A percentile compares a stretch with the other conserved stretches of the same genome.
Evolutionary conservation across 345 rosid genomes (phyloP).

Genomic region (Eucalyptus marginata): DNA sequence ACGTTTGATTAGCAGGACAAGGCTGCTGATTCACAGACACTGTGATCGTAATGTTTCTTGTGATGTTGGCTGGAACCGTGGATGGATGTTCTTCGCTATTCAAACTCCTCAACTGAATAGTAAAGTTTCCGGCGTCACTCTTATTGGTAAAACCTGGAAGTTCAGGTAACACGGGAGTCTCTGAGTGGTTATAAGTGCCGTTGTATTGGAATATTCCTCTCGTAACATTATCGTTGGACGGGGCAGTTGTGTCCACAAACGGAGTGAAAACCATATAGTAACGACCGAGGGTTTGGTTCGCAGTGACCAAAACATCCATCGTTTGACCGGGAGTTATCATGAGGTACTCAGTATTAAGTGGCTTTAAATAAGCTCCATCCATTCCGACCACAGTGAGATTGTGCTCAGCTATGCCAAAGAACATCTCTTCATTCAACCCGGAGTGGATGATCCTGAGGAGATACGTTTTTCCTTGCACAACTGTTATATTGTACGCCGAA

Average conservation of each 20-base stretch:
- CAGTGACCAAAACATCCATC: neutral
- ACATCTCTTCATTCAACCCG: neutral
- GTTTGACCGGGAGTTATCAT: neutral
- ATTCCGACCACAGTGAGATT: neutral
- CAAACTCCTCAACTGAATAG: neutral
- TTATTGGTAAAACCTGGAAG: neutral
- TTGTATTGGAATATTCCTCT: neutral
- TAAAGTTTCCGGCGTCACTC: neutral
- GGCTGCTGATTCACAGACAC: neutral
- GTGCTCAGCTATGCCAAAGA: neutral
- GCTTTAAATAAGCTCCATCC: neutral
- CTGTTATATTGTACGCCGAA: neutral
- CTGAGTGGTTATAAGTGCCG: neutral
- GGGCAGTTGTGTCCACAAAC: neutral
- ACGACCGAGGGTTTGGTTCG: neutral
- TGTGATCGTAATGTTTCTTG: neutral
- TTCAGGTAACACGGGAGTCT: neutral
- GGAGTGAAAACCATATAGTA: neutral
- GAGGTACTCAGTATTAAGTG: neutral
- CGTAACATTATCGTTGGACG: rapidly evolving
- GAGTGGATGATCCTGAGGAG: neutral
- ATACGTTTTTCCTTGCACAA: neutral
- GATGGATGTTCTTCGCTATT: neutral
- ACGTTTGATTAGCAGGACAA: neutral
- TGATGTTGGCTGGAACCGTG: neutral